Evolutionary conservation across 2,329 filamentous ascomycete genomes (phyloP).

Genomic region (Beauveria caledonica): DNA sequence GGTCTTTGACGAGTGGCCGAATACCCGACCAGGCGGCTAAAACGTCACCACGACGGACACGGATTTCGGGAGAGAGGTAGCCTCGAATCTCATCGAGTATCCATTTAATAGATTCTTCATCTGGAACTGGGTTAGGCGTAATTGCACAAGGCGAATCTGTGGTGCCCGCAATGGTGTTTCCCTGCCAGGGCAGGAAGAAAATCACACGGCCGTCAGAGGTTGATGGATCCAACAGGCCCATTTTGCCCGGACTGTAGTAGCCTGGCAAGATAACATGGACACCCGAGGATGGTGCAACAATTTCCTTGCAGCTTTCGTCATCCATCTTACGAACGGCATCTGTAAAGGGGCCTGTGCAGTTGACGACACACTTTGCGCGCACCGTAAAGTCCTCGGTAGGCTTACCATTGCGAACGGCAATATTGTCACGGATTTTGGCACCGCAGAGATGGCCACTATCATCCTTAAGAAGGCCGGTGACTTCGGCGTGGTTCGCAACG

Average conservation of each 20-base stretch:
- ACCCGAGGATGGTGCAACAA: constrained; percentile 77
- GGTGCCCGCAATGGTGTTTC: constrained; percentile 84
- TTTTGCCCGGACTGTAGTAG: constrained; percentile 76
- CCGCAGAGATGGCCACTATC: constrained; percentile 64
- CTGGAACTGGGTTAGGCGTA: constrained; percentile 63
- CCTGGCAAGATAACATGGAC: constrained; percentile 82
- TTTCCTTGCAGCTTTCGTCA: constrained; percentile 61
- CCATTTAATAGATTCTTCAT: constrained; percentile 81
- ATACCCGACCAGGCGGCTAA: constrained; percentile 86
- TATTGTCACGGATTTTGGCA: constrained; percentile 62
- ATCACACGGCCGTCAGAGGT: constrained; percentile 86
- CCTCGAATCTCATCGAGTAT: constrained; percentile 76
- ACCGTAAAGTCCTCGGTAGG: constrained; percentile 56
- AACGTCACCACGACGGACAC: constrained; percentile 77
- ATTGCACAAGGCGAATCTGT: constrained; percentile 73
- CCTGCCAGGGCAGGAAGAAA: constrained; percentile 91
- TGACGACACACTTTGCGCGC: constrained; percentile 73
- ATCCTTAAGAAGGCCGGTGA: constrained; percentile 69
- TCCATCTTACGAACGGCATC: constrained; percentile 83
- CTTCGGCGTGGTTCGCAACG: constrained; percentile 75
- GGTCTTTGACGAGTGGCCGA: constrained; percentile 76
- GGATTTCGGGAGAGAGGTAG: constrained; percentile 78
- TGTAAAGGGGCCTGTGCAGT: constrained; percentile 82
- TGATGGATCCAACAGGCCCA: constrained; percentile 80
- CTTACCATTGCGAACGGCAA: constrained; percentile 56